phyloP scores from a whole-genome alignment of 495 filamentous ascomycete genomes.

The Rhizodiscina lignyota region DNA sequence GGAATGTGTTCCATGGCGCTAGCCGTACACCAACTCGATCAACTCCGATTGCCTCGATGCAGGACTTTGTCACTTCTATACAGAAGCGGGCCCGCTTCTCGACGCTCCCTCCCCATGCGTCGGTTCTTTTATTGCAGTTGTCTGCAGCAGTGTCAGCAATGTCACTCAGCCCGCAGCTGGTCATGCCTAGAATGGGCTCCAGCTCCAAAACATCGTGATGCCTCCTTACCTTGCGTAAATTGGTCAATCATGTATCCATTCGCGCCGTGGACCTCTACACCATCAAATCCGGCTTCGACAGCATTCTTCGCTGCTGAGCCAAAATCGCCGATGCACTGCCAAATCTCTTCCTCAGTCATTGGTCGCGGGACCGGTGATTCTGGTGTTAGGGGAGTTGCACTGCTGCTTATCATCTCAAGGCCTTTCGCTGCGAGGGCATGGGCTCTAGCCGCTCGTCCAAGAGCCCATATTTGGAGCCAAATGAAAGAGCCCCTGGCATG shows the following conservation, averaged over 20 bases:
- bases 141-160: no score
- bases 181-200: conserved; percentile 35
- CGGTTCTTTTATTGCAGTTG: conserved; percentile 41
- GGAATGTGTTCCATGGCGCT: conserved; percentile 45
- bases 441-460: conserved; percentile 38
- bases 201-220: no score
- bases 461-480: conserved; percentile 49
- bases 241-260: conserved; percentile 67
- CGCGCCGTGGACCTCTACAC: conserved; percentile 57
- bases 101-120: conserved; percentile 52
- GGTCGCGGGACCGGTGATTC: conserved; percentile 25
- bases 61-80: conserved; percentile 43
- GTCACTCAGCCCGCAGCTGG: no score
- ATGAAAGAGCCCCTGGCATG: conserved; percentile 48
- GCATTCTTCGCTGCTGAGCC: conserved; percentile 45
- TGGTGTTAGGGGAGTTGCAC: conserved; percentile 26
- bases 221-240: conserved; percentile 53
- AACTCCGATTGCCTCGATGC: conserved; percentile 45
- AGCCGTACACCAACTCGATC: conserved; percentile 46
- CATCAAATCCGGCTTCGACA: conserved; percentile 56
- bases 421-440: conserved; percentile 21
- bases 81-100: conserved; percentile 52
- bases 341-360: conserved; percentile 41
- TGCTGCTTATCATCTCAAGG: conserved; percentile 26
- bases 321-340: conserved; percentile 36